These are phyloP conservation scores for Eudorina sp. DNA, from an alignment of 139 green algal species.

Conservation along the genomic window DNA sequence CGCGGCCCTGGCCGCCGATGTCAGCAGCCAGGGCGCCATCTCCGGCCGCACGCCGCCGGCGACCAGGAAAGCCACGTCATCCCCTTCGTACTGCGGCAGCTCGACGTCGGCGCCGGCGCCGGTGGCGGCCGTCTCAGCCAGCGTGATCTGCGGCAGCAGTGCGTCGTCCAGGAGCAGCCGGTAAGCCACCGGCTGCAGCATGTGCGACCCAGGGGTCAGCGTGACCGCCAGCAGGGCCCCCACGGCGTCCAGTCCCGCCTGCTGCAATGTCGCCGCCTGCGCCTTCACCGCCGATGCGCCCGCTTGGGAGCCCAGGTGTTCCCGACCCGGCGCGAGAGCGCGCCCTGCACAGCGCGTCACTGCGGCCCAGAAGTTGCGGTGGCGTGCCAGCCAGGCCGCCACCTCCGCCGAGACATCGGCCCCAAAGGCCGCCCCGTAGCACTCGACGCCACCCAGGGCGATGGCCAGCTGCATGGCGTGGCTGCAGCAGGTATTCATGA, in stretches of 20 bases:
- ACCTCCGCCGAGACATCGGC: background rate
- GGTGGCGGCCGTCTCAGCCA: background rate
- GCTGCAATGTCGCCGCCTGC: background rate
- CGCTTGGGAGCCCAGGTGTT: background rate
- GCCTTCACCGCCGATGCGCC: slow-evolving; percentile 22
- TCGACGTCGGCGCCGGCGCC: background rate
- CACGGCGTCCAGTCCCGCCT: slow-evolving; percentile 57
- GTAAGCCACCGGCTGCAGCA: slow-evolving; percentile 52
- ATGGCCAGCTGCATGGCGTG: slow-evolving; percentile 13
- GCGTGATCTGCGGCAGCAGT: slow-evolving; percentile 28
- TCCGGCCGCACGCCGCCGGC: slow-evolving; percentile 56
- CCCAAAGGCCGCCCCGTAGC: slow-evolving; percentile 25
- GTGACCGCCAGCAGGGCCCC: slow-evolving; percentile 53
- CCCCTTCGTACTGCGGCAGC: slow-evolving; percentile 57
- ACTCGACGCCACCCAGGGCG: background rate
- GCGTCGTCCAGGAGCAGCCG: slow-evolving; percentile 47
- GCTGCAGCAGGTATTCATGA: slow-evolving; percentile 11
- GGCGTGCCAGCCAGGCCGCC: background rate
- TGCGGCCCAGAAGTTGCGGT: slow-evolving; percentile 6
- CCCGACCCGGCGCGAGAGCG: background rate
- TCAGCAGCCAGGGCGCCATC: slow-evolving; percentile 56
- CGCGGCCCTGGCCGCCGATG: background rate
- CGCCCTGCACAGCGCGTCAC: background rate
- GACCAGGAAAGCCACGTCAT: slow-evolving; percentile 51
- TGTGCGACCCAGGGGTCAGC: background rate